These are phyloP conservation scores for Lipomyces orientalis DNA, from an alignment of 805 yeast genomes.

Conservation along the genomic window DNA sequence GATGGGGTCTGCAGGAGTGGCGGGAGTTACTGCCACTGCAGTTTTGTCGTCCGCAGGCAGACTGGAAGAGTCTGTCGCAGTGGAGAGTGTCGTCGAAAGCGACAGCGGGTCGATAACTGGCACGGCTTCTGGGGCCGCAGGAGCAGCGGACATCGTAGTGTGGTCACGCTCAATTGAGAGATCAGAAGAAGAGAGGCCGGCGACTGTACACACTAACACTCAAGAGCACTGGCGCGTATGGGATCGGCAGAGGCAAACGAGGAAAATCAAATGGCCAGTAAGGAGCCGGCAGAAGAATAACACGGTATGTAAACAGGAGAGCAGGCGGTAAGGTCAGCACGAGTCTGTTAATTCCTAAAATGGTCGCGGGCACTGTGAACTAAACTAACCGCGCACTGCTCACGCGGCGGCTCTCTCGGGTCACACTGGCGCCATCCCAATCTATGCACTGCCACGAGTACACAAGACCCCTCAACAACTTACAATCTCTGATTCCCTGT, in stretches of 20 bases:
- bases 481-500: not conserved
- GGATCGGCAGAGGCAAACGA: not conserved
- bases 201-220: not conserved
- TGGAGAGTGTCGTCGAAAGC: conserved; percentile 9
- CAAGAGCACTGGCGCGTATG: not conserved
- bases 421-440: not conserved
- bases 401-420: not conserved
- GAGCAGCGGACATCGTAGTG: conserved; percentile 3
- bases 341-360: not conserved
- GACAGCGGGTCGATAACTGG: conserved; percentile 3
- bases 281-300: not conserved
- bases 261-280: not conserved
- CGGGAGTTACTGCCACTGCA: not conserved
- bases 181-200: not conserved
- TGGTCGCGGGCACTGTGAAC: not conserved
- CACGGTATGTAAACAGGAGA: not conserved
- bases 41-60: conserved; percentile 6
- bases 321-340: not conserved
- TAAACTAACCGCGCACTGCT: not conserved
- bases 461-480: not conserved
- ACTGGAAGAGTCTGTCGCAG: conserved; percentile 3
- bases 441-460: not conserved
- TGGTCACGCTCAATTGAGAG: not conserved
- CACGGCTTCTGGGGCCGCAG: not conserved
- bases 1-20: not conserved